Base-by-base conservation (phyloP, 441 rosid species). In the Manihot esculenta region DNA sequence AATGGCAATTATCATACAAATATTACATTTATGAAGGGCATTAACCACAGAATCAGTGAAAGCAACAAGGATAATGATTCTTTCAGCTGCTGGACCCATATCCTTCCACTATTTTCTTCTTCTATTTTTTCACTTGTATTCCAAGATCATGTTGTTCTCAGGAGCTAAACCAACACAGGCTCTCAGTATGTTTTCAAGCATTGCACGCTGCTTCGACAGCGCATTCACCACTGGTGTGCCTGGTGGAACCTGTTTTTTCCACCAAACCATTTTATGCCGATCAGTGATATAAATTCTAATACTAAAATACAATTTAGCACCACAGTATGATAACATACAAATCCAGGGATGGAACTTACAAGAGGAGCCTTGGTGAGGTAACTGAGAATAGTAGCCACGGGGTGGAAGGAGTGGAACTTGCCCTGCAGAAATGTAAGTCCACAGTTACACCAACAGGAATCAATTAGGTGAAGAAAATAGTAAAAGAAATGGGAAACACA, bases 211-310 rank as follows among this genome's bases (percentile, higher is more conserved):
- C 87, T 94, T 94, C 1, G 99, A 78, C 69, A 92, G 84, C 4
- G 99, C 99, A 59, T 94, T 94, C 71, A 94, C 97, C 79, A 94
- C 98, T 1, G 98, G 97, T 12, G 97, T 90, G 66, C 97, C 97
- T 17, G 94, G 96, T 1, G 99, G 99, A 33, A 92, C 99, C 99
- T 94, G 79, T 69, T 71, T 64, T 41, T 0, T 3, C n/a, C 9
- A 45, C 49, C 49, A 45, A 45, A 10, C 49, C 60, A 26, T 56
- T 56, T 56, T 6, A 56, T 56, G 35, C 7, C 38, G 42, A 7
- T 69, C 57, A 44, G 50, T 5, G 17, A 12, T 41, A 13, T 4
- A 63, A 63, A 2, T 24, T 5, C 2, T 13, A n/a, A 3, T 21
- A 2, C 2, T 8, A 1, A 18, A 33, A 17, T 14, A 24, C 63